These are phyloP conservation scores for Talaromyces rugulosus DNA, from an alignment of 2,329 filamentous ascomycete genomes.

Conservation along the genomic window DNA sequence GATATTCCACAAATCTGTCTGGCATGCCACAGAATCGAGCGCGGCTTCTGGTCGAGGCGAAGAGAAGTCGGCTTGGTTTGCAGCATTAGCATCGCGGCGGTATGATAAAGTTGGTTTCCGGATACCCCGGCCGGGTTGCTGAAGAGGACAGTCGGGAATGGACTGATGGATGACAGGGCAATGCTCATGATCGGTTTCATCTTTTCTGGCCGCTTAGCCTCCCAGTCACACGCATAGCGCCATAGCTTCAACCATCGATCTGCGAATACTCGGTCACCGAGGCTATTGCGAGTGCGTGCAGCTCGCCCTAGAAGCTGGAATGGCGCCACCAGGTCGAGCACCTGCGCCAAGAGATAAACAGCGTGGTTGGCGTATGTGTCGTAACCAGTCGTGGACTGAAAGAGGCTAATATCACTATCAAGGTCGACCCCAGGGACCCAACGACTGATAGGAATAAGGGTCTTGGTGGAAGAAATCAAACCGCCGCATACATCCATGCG, in stretches of 20 bases:
- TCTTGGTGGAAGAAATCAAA: conserved; percentile 50
- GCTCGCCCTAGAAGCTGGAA: neutral
- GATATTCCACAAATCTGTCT: conserved; percentile 55
- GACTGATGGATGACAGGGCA: conserved; percentile 15
- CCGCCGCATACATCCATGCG: conserved; percentile 55
- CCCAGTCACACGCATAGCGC: conserved; percentile 49
- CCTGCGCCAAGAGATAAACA: conserved; percentile 53
- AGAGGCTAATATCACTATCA: neutral
- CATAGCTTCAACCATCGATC: conserved; percentile 47
- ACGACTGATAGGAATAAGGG: conserved; percentile 34
- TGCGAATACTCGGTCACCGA: conserved; percentile 40
- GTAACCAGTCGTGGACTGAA: neutral
- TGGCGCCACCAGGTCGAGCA: conserved; percentile 41
- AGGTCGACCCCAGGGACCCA: neutral
- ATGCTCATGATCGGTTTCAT: conserved; percentile 27
- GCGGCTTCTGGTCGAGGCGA: conserved; percentile 15
- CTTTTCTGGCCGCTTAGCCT: conserved; percentile 45
- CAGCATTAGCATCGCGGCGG: conserved; percentile 51
- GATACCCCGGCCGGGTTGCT: conserved; percentile 54
- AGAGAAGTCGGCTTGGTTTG: conserved; percentile 37
- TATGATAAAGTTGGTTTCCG: conserved; percentile 55
- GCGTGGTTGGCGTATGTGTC: conserved; percentile 59
- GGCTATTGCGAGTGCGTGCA: conserved; percentile 43
- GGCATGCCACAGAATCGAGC: conserved; percentile 52
- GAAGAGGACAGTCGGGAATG: conserved; percentile 53